These are phyloP conservation scores for Phlegmacium glaucopus DNA, from an alignment of 768 basidiomycete species.

Conservation along the genomic window DNA sequence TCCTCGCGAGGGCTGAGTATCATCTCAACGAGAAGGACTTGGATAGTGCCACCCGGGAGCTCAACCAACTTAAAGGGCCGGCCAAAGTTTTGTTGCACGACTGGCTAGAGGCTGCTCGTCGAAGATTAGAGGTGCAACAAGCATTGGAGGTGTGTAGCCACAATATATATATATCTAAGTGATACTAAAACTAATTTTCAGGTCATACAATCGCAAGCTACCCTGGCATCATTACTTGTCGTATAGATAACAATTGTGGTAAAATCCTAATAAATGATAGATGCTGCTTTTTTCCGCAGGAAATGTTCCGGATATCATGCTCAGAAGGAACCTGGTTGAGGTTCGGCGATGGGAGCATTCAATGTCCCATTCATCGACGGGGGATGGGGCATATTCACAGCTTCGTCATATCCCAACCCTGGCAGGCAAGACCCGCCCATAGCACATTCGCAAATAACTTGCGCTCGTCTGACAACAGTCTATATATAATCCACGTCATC, in stretches of 20 bases:
- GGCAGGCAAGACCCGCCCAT: conserved; percentile 36
- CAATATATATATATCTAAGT: conserved; percentile 3
- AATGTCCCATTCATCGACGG: conserved; percentile 2
- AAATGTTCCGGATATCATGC: not conserved
- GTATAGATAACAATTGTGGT: conserved; percentile 40
- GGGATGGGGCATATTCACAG: not conserved
- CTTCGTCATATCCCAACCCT: conserved; percentile 14
- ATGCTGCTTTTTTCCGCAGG: not conserved
- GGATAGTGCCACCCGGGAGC: conserved; percentile 83
- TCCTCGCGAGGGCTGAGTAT: conserved; percentile 85
- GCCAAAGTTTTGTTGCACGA: conserved; percentile 72
- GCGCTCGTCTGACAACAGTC: conserved; percentile 78
- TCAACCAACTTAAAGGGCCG: conserved; percentile 86
- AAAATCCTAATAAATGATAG: conserved; percentile 7
- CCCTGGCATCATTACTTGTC: conserved; percentile 75
- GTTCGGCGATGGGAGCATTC: conserved; percentile 7
- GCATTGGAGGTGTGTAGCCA: conserved; percentile 68
- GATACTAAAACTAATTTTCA: conserved; percentile 27
- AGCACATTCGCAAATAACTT: conserved; percentile 86
- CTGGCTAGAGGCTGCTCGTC: conserved; percentile 89
- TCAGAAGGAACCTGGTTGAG: conserved; percentile 21
- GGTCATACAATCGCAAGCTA: conserved; percentile 84
- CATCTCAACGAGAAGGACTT: conserved; percentile 91
- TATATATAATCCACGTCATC: conserved; percentile 13
- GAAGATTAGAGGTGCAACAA: conserved; percentile 87